Base-by-base conservation (phyloP, 352 stramenopile genomes). In the Phytophthora pluvialis region DNA sequence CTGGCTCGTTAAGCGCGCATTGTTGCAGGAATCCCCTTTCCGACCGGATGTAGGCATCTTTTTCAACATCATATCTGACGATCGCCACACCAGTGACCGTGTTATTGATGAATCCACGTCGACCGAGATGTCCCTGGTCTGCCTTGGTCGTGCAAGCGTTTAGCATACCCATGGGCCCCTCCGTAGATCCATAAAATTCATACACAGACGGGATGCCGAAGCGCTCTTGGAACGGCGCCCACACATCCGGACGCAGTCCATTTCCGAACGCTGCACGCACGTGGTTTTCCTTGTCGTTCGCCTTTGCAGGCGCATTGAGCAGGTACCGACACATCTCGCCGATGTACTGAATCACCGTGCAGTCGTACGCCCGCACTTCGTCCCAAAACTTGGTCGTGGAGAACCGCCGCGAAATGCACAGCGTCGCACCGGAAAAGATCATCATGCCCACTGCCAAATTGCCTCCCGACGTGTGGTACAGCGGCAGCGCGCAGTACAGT, bases 181-280 rank as follows among this genome's bases (percentile, higher is more conserved):
- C 93, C 0, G 93, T 98, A 0, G 92, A 91, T 12, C 88, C 91
- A 60, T 98, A 98, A 59, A 98, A 97, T 77, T 98, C 93, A 39
- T 86, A 91, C 45, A 98, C 87, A 7, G 77, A 67, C 5, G 88
- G 73, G 44, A 98, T 94, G 40, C 77, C 67, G 64, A 97, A 98
- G 26, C 90, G 83, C 12, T 83, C 67, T 73, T 97, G 82, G 65
- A 98, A 98, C 18, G 80, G 64, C 2, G 64, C 67, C 93, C 93
- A 98, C 25, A 96, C 79, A 61, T 98, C 93, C 1, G 87, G 87
- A 9, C 91, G 87, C 33, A 98, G 55, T 1, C 93, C 93, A 52
- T 98, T 98, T 6, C 93, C 93, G 61, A 98, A 94, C 0, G 91
- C 90, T 32, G 94, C 77, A 39, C 86, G 83, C 38, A 94, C 77